phyloP scores from a whole-genome alignment of 2,329 filamentous ascomycete genomes.

The Sclerotinia spermophila region DNA sequence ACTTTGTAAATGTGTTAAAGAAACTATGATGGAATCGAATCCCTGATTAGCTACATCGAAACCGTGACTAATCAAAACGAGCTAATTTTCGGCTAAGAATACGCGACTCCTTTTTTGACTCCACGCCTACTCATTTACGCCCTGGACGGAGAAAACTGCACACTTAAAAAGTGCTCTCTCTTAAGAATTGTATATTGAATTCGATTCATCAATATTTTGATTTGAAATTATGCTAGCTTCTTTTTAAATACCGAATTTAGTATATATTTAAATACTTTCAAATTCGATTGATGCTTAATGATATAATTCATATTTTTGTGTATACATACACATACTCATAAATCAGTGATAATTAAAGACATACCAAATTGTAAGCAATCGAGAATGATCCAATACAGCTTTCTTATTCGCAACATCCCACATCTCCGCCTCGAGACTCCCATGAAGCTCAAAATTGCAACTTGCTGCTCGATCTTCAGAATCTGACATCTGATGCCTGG shows the following conservation, averaged over 20 bases:
- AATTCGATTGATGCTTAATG: too few species aligned
- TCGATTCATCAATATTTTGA: too few species aligned
- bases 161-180: too few species aligned
- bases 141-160: too few species aligned
- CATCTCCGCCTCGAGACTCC: too few species aligned
- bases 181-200: too few species aligned
- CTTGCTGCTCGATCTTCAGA: not conserved
- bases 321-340: not conserved
- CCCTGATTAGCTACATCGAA: not conserved
- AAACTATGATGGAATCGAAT: not conserved
- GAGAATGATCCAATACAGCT: too few species aligned
- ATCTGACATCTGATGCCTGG: not conserved
- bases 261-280: too few species aligned
- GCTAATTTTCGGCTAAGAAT: not conserved
- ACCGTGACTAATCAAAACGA: not conserved
- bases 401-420: not conserved
- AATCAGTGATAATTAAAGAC: not conserved
- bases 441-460: not conserved
- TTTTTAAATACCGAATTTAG: too few species aligned
- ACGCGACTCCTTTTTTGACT: not conserved
- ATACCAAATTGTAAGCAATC: fast-evolving
- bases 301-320: too few species aligned
- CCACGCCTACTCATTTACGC: not conserved
- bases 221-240: too few species aligned
- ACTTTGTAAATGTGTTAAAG: too few species aligned